These are phyloP conservation scores for Candida manassasensis DNA, from an alignment of 805 yeast genomes.

Conservation along the genomic window DNA sequence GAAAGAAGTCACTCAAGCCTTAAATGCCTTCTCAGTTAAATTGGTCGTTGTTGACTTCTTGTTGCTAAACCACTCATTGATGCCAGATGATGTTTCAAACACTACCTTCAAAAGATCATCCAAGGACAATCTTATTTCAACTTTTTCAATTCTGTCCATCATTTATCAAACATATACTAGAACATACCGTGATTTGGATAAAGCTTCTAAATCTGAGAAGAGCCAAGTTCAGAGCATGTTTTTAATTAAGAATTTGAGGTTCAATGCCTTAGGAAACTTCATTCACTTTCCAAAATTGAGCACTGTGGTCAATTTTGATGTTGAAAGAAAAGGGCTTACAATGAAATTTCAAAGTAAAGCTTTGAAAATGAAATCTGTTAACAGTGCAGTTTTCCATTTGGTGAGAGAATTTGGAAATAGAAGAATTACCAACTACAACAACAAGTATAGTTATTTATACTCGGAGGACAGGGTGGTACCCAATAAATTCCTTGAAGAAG, in stretches of 20 bases:
- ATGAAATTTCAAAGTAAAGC: conserved; percentile 23
- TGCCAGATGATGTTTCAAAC: conserved; percentile 10
- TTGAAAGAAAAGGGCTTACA: conserved; percentile 17
- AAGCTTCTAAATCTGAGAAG: conserved; percentile 9
- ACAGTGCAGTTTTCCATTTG: conserved; percentile 32
- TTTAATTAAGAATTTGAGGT: conserved; percentile 26
- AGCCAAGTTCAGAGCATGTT: conserved; percentile 20
- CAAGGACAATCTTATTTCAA: conserved; percentile 21
- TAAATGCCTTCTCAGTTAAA: conserved; percentile 17
- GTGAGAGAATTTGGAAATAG: conserved; percentile 30
- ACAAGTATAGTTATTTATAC: conserved; percentile 15
- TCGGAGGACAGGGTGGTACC: not conserved
- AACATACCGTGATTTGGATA: conserved; percentile 12
- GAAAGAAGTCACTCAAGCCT: conserved; percentile 8
- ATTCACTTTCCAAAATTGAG: conserved; percentile 24
- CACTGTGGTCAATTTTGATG: conserved; percentile 21
- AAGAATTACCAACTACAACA: conserved; percentile 20
- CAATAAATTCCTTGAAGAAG: conserved; percentile 6
- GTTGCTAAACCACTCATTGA: conserved; percentile 28
- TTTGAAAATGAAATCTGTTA: conserved; percentile 29
- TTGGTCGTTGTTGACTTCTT: conserved; percentile 28
- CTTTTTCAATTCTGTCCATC: conserved; percentile 19
- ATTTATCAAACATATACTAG: conserved; percentile 25
- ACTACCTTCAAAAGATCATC: conserved; percentile 21
- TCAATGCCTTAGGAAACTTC: conserved; percentile 29